Conservation (phyloP, 106 monocot genomes). For the Allium fistulosum region DNA sequence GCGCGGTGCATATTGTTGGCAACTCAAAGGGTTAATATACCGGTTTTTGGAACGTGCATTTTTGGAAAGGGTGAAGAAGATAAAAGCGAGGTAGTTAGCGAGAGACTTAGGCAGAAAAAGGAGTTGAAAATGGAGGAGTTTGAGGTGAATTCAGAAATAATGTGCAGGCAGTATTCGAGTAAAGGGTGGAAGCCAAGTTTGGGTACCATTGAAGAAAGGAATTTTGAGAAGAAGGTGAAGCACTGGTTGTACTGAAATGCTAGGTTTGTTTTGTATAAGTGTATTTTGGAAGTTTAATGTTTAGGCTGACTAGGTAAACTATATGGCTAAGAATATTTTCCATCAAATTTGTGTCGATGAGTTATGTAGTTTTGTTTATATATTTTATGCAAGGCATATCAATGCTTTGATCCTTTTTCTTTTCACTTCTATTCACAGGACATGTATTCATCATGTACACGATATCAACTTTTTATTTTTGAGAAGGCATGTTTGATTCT, state of each 20-base stretch:
- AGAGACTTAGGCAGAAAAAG: background rate
- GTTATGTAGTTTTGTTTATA: no score
- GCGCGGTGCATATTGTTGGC: constrained; percentile 14
- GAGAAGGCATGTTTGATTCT: no score
- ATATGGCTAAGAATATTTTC: no score
- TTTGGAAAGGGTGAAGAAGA: background rate
- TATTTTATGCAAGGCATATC: no score
- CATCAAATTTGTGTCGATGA: no score
- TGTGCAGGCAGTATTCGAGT: constrained; percentile 40
- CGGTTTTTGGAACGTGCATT: background rate
- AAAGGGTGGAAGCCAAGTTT: constrained; percentile 64
- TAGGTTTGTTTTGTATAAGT: background rate
- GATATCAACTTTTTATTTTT: no score
- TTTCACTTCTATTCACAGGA: no score
- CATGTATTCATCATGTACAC: no score
- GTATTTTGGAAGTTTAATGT: background rate
- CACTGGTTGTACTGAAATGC: constrained; percentile 39
- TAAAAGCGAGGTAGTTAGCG: background rate
- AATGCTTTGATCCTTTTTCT: no score
- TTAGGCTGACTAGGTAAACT: no score
- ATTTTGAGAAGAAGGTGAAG: constrained; percentile 25
- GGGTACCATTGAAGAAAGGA: constrained; percentile 45
- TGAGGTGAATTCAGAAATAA: constrained; percentile 18
- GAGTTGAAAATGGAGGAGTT: background rate
- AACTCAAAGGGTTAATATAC: background rate